Base-by-base conservation (phyloP, 139 green algal species). In the Asterochloris erici region DNA sequence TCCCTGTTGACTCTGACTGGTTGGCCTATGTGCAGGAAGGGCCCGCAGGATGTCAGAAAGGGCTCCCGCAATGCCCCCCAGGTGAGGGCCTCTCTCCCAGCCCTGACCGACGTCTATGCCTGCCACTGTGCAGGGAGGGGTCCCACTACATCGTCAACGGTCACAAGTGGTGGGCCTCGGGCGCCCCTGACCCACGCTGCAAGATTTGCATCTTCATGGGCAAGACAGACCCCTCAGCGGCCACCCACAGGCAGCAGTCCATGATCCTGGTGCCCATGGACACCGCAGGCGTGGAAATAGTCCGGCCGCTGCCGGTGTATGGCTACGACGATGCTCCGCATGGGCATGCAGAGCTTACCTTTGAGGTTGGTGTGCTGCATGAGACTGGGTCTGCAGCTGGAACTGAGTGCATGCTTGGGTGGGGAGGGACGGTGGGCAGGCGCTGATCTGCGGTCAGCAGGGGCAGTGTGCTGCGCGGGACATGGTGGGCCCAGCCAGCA, bases 91-190 rank as follows among this genome's bases (percentile, higher is more conserved):
- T 54, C 38, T 54, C 6, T 6, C 38, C 38, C 38, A 54, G 38
- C 38, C 10, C 66, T 26, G 66, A 71, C 66, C 4, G 66, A 21
- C 6, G 4, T 9, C 10, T 2, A 71, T 71, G 17, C 17, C 66
- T 63, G 47, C 23, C 17, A 1, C 9, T 28, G 19, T 82, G 61
- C 63, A 84, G 73, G 74, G 21, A 74, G 12, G 69, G 60, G 11
- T 27, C 68, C 47, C 63, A 66, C 66, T 84, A 82, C 24, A 23
- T 84, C 14, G 24, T 87, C 68, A 90, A 86, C 28, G 95, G 95
- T n/a, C 78, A 89, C 79, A 99, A 99, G 92, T 99, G 96, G 97
- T 99, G 97, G 97, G 97, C 93, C 0, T 95, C 87, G 14, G 95
- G 95, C 0, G 95, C 95, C 14, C 89, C 88, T 78, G 93, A 98